Conservation (phyloP, 148 eudicot genomes). For the Bassia scoparia region DNA sequence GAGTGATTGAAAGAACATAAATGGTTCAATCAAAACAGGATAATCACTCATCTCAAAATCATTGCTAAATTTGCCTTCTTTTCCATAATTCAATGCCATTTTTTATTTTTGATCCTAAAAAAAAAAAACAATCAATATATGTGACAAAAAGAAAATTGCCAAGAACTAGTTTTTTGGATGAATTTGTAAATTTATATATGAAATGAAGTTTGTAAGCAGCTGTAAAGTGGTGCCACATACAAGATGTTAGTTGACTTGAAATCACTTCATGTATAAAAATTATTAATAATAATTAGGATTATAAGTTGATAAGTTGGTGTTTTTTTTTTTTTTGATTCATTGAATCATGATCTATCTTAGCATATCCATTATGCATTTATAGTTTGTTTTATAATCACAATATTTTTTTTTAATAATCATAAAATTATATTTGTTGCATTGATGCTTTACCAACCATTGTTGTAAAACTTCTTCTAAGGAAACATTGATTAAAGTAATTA, state of each 20-base stretch:
- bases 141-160: background rate
- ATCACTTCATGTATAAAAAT: constrained; percentile 9
- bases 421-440: background rate
- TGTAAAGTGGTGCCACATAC: constrained; percentile 50
- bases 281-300: background rate
- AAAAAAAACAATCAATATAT: constrained; percentile 8
- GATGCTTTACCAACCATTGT: constrained; percentile 19
- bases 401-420: background rate
- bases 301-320: constrained; percentile 22
- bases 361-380: background rate
- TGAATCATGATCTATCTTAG: constrained; percentile 8
- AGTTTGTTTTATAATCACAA: constrained; percentile 5
- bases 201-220: constrained; percentile 25
- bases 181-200: constrained; percentile 20
- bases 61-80: constrained; percentile 15
- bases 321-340: constrained; percentile 19
- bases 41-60: constrained; percentile 2
- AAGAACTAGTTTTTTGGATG: constrained; percentile 3
- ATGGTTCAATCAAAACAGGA: constrained; percentile 26
- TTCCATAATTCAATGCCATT: constrained; percentile 43
- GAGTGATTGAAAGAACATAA: constrained; percentile 50
- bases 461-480: constrained; percentile 20
- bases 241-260: constrained; percentile 33
- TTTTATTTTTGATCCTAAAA: background rate
- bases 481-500: background rate